Evolutionary conservation across 2,329 filamentous ascomycete species (phyloP), one percentile per base, ranked within the genome.

Genomic region (Lachnellula suecica): DNA sequence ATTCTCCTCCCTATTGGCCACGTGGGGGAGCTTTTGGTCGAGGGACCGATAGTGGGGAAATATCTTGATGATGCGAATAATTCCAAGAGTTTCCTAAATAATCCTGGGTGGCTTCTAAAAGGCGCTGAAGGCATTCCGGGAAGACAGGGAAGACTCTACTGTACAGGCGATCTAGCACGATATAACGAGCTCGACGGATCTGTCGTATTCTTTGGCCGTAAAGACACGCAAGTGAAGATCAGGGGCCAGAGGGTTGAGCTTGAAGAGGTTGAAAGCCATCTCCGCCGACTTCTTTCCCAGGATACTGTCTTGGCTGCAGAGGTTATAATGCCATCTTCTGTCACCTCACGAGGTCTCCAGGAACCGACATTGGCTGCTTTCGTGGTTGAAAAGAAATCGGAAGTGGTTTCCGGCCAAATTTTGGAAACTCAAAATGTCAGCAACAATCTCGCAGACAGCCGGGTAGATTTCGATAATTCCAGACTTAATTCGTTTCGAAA

Each of bases 31-130:
- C 24, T 63, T 20, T 25, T 61, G 2, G 44, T 63, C 8, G 59
- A 61, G 55, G 80, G 79, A 0, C 81, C 81, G 1, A 76, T 81
- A 15, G 78, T 87, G 3, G 82, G 79, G 27, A 82, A 82, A 24
- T 87, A 87, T 53, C 69, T 85, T n/a, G 77, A 78, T 45, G 79
- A 85, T 49, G 71, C 73, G 0, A 73, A 74, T 42, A 83, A 82
- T 67, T 85, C 83, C 0, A 72, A 72, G 2, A 73, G 74, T 0
- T 87, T 87, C 56, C 76, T 87, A 38, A 68, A 73, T 9, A 71
- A 82, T 49, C 81, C 79, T 0, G 65, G 63, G 1, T 85, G 80
- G 77, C 71, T 79, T 59, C 54, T 4, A 73, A 74, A 8, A 11
- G 17, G 17, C 4, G 17, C 35, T 19, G 8, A 11, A 7, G n/a